Base-by-base conservation (phyloP, 208 protist species). In the Trypanosoma theileri region DNA sequence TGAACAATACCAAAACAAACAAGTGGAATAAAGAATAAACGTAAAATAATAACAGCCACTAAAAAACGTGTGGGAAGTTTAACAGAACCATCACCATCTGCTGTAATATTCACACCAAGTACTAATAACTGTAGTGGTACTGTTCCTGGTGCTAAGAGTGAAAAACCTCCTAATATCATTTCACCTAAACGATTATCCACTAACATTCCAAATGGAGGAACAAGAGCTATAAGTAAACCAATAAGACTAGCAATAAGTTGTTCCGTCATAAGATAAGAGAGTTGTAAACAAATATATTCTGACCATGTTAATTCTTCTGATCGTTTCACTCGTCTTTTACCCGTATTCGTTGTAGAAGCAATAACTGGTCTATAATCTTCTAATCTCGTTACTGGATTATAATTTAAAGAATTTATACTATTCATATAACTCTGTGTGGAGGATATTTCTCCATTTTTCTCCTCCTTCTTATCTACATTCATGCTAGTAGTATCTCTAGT, bases 1-100 rank as follows among this genome's bases (percentile, higher is more conserved):
- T 92, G 83, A 53, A 92, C 61, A 35, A 88, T 46, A 52, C 75
- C 69, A 51, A 92, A 85, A 45, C 81, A 80, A 40, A 87, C 64
- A 26, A 71, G 57, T 0, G 86, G 86, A 24, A 88, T 76, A 26
- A 88, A 57, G 44, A 89, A 28, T n/a, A 92, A 75, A 17, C 83
- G 86, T 41, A 85, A 72, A 9, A 72, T 8, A 35, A 85, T 77
- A 17, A 79, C 73, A 24, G 73, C 46, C 40, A 84, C 68, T 21
- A 77, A 35, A 53, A 85, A 78, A 19, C 64, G 44, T 24, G 70
- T 59, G 16, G 71, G 63, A 50, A 64, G 63, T 40, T 60, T 24
- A 17, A 57, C 41, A 28, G 68, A 53, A 41, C 10, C n/a, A 60
- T 60, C 60, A 40, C 53, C 35, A 45, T 63, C 58, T n/a, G 51